Evolutionary conservation across 2,329 filamentous ascomycete genomes (phyloP), one percentile per base, ranked within the genome.

Genomic region (Pseudodiploospora longispora): DNA sequence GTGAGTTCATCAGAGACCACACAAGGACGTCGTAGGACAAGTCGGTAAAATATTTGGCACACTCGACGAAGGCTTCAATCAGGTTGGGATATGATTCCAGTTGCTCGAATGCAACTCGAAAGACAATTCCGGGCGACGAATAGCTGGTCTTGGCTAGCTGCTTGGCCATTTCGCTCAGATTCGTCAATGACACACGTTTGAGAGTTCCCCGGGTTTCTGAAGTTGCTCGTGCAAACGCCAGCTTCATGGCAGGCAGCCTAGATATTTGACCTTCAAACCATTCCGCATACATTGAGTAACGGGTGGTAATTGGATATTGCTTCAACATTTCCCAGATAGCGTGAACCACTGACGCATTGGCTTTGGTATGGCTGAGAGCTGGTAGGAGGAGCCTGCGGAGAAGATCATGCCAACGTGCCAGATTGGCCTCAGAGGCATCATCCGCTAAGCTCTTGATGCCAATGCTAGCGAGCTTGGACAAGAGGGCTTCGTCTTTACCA

Each of bases 1-100:
- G 67, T 2, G 80, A 81, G 57, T 82, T 94, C 65, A 98, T 80
- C 37, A 98, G 71, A 19, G 88, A 87, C 89, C 91, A 98, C 4
- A 88, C 86, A 37, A 98, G 72, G 30, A 95, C 87, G 62, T 98
- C 93, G 60, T 95, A 95, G 0, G 87, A 91, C 33, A 98, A 70
- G 43, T 87, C 82, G 1, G 91, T 95, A 55, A 97, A 96, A 61
- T 96, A 96, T 55, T 87, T 84, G 34, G 87, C 89, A 58, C 90
- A 96, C 60, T 96, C 89, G 10, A 97, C 90, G 49, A 98, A 87
- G 5, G 88, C 87, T 49, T 95, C 87, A 45, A 95, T 95, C 48
- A 98, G 76, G 59, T 97, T 98, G 59, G 85, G 86, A 61, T 98
- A 98, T 0, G 85, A 83, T 63, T 98, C 90, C 47, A 96, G 87